Evolutionary conservation across 352 stramenopile genomes (phyloP).

Genomic region (Stramenopiles sp.): DNA sequence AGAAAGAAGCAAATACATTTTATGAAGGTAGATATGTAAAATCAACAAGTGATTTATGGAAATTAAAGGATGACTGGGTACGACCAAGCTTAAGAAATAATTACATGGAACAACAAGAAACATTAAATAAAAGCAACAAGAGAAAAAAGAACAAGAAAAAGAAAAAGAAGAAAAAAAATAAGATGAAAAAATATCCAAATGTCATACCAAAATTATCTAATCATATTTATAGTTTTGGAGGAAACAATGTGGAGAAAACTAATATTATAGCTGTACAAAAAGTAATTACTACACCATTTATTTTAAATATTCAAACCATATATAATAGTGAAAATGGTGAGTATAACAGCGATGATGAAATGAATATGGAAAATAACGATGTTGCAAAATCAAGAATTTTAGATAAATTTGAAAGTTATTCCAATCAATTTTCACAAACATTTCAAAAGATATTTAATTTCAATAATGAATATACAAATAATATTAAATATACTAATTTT

Average conservation of each 20-base stretch:
- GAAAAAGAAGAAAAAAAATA: background rate
- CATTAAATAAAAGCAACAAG: background rate
- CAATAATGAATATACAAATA: background rate
- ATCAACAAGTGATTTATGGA: background rate
- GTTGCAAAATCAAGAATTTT: background rate
- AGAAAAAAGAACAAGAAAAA: background rate
- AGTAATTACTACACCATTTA: background rate
- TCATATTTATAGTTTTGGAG: too few species aligned
- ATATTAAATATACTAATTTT: conserved; percentile 33
- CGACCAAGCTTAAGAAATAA: background rate
- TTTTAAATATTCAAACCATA: background rate
- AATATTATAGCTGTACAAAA: background rate
- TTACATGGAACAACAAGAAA: background rate
- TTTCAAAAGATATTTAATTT: background rate
- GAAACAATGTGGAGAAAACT: background rate
- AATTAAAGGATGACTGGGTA: background rate
- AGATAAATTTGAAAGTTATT: background rate
- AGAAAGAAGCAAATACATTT: too few species aligned
- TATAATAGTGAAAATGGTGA: background rate
- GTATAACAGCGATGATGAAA: background rate
- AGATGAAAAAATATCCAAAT: background rate
- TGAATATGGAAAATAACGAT: too few species aligned
- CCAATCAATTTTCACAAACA: background rate
- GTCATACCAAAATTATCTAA: background rate
- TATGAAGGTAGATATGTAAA: background rate